phyloP scores from a whole-genome alignment of 257 asterid species.

The Vinca minor region DNA sequence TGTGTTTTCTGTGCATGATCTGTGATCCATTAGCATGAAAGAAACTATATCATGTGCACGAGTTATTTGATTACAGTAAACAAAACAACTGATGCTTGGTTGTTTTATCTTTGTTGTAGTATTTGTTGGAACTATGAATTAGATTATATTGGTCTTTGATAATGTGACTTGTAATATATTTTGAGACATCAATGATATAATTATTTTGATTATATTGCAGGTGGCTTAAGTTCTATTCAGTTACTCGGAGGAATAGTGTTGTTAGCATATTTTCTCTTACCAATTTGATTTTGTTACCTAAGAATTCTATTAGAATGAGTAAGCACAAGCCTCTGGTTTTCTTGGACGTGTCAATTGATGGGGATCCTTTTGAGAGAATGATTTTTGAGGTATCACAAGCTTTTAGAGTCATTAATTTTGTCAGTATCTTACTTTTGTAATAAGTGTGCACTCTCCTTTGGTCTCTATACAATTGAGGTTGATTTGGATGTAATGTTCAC shows the following conservation, averaged over 20 bases:
- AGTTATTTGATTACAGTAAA: background rate
- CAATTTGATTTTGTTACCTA: slow-evolving; percentile 34
- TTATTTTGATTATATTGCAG: background rate
- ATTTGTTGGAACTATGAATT: background rate
- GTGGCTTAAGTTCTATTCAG: background rate
- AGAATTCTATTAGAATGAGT: slow-evolving; percentile 36
- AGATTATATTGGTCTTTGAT: background rate
- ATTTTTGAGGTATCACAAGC: slow-evolving; percentile 59
- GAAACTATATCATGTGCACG: background rate
- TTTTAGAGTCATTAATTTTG: slow-evolving; percentile 1
- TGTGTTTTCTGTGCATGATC: background rate
- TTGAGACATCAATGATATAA: background rate
- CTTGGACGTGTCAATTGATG: slow-evolving; percentile 88
- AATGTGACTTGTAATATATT: background rate
- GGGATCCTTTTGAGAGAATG: slow-evolving; percentile 88
- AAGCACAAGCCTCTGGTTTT: slow-evolving; percentile 63
- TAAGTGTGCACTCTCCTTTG: background rate
- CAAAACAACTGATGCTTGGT: background rate
- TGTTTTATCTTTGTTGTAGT: background rate
- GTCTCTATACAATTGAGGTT: background rate
- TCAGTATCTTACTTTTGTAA: slow-evolving; percentile 2
- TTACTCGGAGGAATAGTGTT: background rate
- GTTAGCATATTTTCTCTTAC: slow-evolving; percentile 12
- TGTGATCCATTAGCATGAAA: background rate
- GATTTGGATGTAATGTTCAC: background rate